phyloP scores from a whole-genome alignment of 2,329 filamentous ascomycete species.

The Fusarium tuaranense region DNA sequence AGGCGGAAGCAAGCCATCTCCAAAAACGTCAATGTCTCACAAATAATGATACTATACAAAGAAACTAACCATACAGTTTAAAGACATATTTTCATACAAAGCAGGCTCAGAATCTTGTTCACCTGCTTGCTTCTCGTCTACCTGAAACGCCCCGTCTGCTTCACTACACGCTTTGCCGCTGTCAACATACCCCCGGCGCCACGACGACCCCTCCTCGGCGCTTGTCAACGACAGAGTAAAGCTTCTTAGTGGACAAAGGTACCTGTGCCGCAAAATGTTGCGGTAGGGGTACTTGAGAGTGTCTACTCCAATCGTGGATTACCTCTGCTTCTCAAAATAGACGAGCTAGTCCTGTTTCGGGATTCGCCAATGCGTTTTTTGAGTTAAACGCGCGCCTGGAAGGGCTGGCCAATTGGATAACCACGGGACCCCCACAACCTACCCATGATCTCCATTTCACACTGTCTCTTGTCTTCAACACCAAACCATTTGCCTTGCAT shows the following conservation, averaged over 20 bases:
- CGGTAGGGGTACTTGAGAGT: constrained; percentile 13
- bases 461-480: constrained; percentile 27
- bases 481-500: constrained; percentile 4
- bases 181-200: constrained; percentile 8
- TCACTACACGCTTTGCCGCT: constrained; percentile 37
- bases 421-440: constrained; percentile 16
- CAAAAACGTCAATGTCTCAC: neutral
- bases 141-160: constrained; percentile 39
- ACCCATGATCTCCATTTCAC: no score
- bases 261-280: constrained; percentile 18
- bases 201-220: constrained; percentile 27
- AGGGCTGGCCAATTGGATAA: constrained; percentile 30
- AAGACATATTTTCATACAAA: neutral
- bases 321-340: constrained; percentile 39
- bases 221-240: constrained; percentile 8
- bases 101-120: neutral
- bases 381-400: constrained; percentile 45
- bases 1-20: neutral
- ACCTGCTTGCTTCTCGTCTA: constrained; percentile 3
- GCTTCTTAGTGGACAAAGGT: constrained; percentile 12
- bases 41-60: neutral
- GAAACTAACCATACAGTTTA: neutral
- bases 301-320: constrained; percentile 23
- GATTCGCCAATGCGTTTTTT: constrained; percentile 28
- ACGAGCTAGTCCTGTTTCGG: constrained; percentile 27